phyloP scores from a whole-genome alignment of 2,329 filamentous ascomycete species.

The Colletotrichum falcatum region DNA sequence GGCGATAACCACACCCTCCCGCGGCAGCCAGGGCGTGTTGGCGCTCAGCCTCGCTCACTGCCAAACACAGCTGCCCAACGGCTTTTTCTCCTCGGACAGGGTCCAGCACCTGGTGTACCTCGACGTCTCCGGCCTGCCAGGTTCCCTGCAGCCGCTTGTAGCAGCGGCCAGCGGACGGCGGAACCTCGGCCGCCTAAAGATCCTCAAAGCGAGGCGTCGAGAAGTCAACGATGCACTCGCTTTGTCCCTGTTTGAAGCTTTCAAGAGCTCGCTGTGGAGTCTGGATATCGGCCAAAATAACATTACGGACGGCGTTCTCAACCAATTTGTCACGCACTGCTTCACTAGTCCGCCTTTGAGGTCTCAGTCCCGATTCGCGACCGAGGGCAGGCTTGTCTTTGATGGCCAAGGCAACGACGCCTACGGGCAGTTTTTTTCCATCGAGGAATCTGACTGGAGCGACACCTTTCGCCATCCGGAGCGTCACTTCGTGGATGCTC shows the following conservation, averaged over 20 bases:
- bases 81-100: conserved; percentile 53
- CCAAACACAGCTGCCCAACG: conserved; percentile 53
- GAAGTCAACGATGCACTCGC: conserved; percentile 58
- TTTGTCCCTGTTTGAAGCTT: conserved; percentile 50
- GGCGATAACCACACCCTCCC: conserved; percentile 3
- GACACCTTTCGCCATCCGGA: conserved; percentile 58
- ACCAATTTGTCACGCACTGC: conserved; percentile 48
- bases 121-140: conserved; percentile 63
- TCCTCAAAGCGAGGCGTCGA: conserved; percentile 63
- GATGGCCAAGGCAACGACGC: conserved; percentile 46
- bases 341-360: conserved; percentile 51
- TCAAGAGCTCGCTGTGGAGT: conserved; percentile 63
- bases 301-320: conserved; percentile 60
- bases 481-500: conserved; percentile 63
- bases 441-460: conserved; percentile 63
- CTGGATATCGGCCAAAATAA: conserved; percentile 66
- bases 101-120: conserved; percentile 62
- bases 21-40: conserved; percentile 45
- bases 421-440: conserved; percentile 57
- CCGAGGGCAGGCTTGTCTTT: conserved; percentile 59
- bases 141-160: conserved; percentile 55
- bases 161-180: conserved; percentile 48
- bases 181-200: conserved; percentile 59
- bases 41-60: conserved; percentile 61
- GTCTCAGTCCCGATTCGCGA: conserved; percentile 53